phyloP scores from a whole-genome alignment of 2,329 filamentous ascomycete genomes.

The Cladosporium sp. region DNA sequence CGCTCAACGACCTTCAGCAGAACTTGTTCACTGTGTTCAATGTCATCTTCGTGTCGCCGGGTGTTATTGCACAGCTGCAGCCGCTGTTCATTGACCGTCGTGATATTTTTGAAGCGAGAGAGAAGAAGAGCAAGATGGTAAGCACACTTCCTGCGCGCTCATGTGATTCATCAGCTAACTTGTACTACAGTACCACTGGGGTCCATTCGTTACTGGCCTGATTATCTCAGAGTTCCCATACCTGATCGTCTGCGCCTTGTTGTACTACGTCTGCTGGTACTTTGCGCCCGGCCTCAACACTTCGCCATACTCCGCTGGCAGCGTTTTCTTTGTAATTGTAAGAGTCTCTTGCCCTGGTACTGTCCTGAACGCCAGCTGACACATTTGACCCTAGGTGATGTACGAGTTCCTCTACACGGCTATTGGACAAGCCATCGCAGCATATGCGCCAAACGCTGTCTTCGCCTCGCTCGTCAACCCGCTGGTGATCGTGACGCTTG shows the following conservation, averaged over 20 bases:
- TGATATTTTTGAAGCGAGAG: constrained; percentile 60
- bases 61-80: constrained; percentile 60
- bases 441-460: constrained; percentile 46
- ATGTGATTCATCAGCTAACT: constrained; percentile 29
- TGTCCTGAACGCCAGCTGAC: not conserved
- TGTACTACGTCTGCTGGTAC: constrained; percentile 42
- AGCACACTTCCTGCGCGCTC: not conserved
- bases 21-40: constrained; percentile 39
- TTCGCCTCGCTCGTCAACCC: constrained; percentile 51
- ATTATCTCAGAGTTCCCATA: constrained; percentile 72
- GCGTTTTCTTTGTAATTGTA: constrained; percentile 42
- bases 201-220: constrained; percentile 69
- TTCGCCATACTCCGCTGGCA: constrained; percentile 51
- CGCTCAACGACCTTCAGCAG: constrained; percentile 41
- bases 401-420: constrained; percentile 59
- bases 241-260: constrained; percentile 60
- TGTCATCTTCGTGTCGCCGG: constrained; percentile 41
- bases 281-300: constrained; percentile 45
- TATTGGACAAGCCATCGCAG: constrained; percentile 60
- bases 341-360: constrained; percentile 32
- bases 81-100: constrained; percentile 61
- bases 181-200: constrained; percentile 63
- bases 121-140: constrained; percentile 62
- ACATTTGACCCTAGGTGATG: constrained; percentile 41
- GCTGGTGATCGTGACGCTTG: constrained; percentile 37